Percentiles rank a stretch among this genome's conserved stretches.
These are phyloP conservation scores for Penicillium fimorum DNA, from an alignment of 495 filamentous ascomycete genomes.

Conservation along the genomic window DNA sequence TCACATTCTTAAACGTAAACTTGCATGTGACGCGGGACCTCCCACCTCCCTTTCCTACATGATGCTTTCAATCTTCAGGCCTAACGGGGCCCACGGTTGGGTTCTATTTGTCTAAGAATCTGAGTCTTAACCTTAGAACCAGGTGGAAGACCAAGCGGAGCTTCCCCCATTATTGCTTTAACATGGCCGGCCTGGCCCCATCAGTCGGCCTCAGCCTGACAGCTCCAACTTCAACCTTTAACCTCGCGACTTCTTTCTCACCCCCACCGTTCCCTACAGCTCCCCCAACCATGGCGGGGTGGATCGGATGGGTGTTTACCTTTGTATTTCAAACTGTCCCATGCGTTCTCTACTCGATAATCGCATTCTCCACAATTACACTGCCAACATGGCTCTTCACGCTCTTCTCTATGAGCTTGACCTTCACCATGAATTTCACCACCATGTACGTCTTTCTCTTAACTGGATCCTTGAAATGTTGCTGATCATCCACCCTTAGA, in stretches of 20 bases:
- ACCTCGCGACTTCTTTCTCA: constrained; percentile 20
- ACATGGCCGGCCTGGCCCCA: constrained; percentile 24
- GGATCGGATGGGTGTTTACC: constrained; percentile 43
- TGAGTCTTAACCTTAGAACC: constrained; percentile 9
- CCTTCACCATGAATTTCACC: constrained; percentile 97
- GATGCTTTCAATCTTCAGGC: constrained; percentile 1
- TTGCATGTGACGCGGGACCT: no score
- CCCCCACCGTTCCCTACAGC: constrained; percentile 32
- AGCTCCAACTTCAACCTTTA: constrained; percentile 18
- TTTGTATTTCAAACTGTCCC: constrained; percentile 58
- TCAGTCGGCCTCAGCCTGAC: constrained; percentile 26
- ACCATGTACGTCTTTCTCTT: constrained; percentile 63
- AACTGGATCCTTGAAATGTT: background rate
- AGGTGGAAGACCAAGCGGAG: constrained; percentile 18
- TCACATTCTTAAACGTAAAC: no score
- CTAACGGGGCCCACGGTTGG: constrained; percentile 4
- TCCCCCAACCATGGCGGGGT: constrained; percentile 47
- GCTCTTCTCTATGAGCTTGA: constrained; percentile 91
- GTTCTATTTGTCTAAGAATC: background rate
- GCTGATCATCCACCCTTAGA: constrained; percentile 37
- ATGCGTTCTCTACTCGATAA: constrained; percentile 71
- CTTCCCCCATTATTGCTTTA: constrained; percentile 3
- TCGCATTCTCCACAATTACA: constrained; percentile 85
- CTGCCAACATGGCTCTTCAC: constrained; percentile 88
- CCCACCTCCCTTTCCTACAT: no score